Base-by-base conservation (phyloP, 495 filamentous ascomycete species). In the Penicillium samsonianum region DNA sequence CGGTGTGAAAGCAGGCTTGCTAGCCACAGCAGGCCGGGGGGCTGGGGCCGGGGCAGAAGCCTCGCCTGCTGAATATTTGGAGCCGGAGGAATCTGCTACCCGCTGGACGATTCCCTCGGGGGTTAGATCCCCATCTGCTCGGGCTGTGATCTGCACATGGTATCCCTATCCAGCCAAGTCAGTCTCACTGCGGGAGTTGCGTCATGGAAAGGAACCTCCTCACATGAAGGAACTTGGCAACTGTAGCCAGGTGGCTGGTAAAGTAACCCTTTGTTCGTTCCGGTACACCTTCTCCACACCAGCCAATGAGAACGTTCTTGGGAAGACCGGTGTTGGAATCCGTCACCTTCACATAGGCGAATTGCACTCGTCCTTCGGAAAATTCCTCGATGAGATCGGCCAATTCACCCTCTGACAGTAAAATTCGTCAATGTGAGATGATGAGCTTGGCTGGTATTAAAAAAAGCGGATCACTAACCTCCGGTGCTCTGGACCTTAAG, bases 251-350 rank as follows among this genome's bases (percentile, higher is more conserved):
- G 76, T 99, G 92, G 67, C 91, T 96, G 33, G 91, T 97, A 66
- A 98, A 99, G 69, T 98, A 98, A 23, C 94, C 94, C 69, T 98
- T 98, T 16, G 92, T 97, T 63, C 92, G 81, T 77, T 98, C 94
- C 8, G 94, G 94, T n/a, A 99, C 94, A 55, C 95, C 95, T 64
- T 96, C 92, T 41, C 94, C 94, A 70, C 94, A 99, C 94, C 94
- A 99, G 41, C 86, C 92, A 64, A 99, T 91, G 48, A 99, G 79
- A 41, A 94, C 91, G 69, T 87, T 89, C 76, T 99, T 99, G 25
- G 93, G 90, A 9, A 99, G 79, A 6, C 85, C 82, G 1, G 90
- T 91, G 69, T 99, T 99, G 12, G 90, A 87, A 68, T 98, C 95
- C 64, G 90, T 96, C 73, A 99, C 87, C 74, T 96, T 97, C 53